phyloP scores from a whole-genome alignment of 2,329 filamentous ascomycete genomes.

The Diaporthe nobilis region DNA sequence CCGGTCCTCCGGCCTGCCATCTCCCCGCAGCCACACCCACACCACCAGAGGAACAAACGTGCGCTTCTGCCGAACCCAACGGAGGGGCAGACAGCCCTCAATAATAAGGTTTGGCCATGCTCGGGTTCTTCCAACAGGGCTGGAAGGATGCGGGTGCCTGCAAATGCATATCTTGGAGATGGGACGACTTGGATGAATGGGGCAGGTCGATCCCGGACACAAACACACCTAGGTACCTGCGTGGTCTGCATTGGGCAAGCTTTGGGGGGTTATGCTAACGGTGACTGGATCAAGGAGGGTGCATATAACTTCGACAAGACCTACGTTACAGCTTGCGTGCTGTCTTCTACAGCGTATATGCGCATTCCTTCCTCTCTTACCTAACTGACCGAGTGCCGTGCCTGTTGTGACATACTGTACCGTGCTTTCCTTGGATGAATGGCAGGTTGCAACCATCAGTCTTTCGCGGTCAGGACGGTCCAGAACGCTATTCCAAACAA shows the following conservation, averaged over 20 bases:
- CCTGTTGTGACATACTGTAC: background rate
- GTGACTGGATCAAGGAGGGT: background rate
- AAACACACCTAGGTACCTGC: background rate
- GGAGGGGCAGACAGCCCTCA: background rate
- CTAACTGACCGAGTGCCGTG: background rate
- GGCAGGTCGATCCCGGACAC: conserved; percentile 17
- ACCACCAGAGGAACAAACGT: conserved; percentile 28
- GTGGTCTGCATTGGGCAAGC: background rate
- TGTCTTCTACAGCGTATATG: background rate
- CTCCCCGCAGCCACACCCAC: conserved; percentile 28
- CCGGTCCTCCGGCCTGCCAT: background rate
- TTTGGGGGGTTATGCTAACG: background rate
- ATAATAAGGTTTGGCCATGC: conserved; percentile 34
- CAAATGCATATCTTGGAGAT: conserved; percentile 20
- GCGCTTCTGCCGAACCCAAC: conserved; percentile 27
- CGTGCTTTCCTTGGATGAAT: background rate
- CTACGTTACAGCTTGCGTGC: background rate
- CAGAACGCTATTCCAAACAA: background rate
- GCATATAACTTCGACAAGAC: background rate
- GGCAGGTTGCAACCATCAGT: background rate
- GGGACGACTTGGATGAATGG: conserved; percentile 15
- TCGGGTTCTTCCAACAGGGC: background rate
- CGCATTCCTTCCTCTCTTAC: background rate
- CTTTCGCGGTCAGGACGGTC: too few species aligned
- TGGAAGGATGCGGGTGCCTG: conserved; percentile 35